Evolutionary conservation across 2,329 filamentous ascomycete species (phyloP).

Genomic region (Sphaerulina vaccinii): DNA sequence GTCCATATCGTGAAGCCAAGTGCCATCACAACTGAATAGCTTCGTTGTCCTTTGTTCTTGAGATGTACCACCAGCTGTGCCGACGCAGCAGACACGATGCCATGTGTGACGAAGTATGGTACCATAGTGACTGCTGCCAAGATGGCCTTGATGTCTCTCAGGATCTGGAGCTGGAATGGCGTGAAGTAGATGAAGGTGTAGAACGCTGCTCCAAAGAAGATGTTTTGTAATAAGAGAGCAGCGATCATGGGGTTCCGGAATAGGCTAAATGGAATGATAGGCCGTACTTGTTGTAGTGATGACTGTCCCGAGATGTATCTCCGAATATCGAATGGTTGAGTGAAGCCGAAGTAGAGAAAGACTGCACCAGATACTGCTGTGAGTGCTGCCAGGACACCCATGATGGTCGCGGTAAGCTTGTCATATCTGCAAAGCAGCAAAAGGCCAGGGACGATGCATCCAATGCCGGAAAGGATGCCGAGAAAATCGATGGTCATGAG

Average conservation of each 20-base stretch:
- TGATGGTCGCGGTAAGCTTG: constrained; percentile 1
- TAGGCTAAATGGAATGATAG: constrained; percentile 27
- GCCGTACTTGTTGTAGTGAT: constrained; percentile 8
- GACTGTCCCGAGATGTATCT: neutral
- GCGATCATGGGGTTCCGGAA: constrained; percentile 25
- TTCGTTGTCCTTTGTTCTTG: constrained; percentile 3
- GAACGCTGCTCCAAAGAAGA: constrained; percentile 26
- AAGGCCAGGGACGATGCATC: constrained; percentile 7
- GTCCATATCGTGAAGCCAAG: constrained; percentile 24
- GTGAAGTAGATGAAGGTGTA: constrained; percentile 28
- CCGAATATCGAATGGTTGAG: neutral
- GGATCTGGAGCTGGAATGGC: constrained; percentile 20
- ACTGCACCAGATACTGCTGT: constrained; percentile 1
- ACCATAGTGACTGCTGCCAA: constrained; percentile 17
- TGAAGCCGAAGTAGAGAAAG: constrained; percentile 20
- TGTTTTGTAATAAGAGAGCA: constrained; percentile 23
- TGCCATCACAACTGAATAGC: constrained; percentile 21
- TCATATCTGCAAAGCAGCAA: constrained; percentile 19
- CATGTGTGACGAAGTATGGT: constrained; percentile 26
- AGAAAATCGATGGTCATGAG: constrained; percentile 22
- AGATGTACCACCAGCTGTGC: constrained; percentile 14
- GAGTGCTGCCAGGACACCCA: constrained; percentile 13
- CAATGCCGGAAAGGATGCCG: constrained; percentile 20
- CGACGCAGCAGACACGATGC: constrained; percentile 17
- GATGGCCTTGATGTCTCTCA: constrained; percentile 15